phyloP scores from a whole-genome alignment of 371 early-diverging fungal species.

The Funneliformis caledonium region DNA sequence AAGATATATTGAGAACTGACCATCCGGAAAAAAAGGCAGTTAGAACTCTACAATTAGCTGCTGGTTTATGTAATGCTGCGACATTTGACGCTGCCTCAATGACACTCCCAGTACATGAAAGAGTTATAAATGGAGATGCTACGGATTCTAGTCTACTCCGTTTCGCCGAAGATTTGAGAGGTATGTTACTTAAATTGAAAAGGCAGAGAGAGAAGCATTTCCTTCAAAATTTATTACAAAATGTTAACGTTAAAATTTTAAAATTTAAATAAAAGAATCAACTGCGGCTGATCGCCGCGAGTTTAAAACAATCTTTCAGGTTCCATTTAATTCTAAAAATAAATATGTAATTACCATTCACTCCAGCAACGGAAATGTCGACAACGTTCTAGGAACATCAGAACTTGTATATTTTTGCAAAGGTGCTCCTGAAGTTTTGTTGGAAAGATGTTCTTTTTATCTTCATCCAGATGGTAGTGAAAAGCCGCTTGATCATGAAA shows the following conservation, averaged over 20 bases:
- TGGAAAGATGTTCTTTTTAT: constrained; percentile 55
- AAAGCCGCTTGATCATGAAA: constrained; percentile 52
- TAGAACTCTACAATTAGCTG: constrained; percentile 55
- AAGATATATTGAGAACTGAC: background rate
- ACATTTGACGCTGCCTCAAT: constrained; percentile 55
- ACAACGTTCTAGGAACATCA: constrained; percentile 40
- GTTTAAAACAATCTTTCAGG: constrained; percentile 54
- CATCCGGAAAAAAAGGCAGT: constrained; percentile 24
- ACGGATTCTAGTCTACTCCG: constrained; percentile 78
- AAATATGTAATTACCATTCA: constrained; percentile 71
- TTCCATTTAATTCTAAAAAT: constrained; percentile 75
- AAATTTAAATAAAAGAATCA: background rate
- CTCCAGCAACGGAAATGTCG: constrained; percentile 14
- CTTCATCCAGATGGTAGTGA: constrained; percentile 52
- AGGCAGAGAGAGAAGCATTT: too few species aligned
- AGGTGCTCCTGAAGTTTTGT: constrained; percentile 80
- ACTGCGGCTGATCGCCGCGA: background rate
- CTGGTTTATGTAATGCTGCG: constrained; percentile 70
- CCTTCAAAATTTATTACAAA: background rate
- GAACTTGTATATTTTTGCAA: constrained; percentile 59
- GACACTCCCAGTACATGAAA: constrained; percentile 56
- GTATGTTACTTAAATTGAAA: background rate
- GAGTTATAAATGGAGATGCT: constrained; percentile 70
- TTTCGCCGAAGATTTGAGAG: constrained; percentile 49
- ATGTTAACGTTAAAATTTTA: background rate